A percentile compares a stretch with the other conserved stretches of the same genome.
phyloP scores from a whole-genome alignment of 495 filamentous ascomycete species.

The Trichoderma erinaceum region DNA sequence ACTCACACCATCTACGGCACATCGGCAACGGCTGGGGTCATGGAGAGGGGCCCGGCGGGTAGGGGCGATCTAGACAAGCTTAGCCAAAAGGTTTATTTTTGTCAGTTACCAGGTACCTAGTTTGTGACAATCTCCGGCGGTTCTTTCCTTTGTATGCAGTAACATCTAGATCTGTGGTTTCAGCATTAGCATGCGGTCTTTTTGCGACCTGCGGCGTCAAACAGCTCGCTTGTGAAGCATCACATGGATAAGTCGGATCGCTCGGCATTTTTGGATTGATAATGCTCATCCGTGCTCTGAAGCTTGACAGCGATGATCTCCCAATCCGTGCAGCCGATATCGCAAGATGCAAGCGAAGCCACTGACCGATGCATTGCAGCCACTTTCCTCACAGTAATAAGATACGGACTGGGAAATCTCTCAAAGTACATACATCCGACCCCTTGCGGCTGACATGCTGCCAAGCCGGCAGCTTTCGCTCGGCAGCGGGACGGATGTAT shows the following conservation, averaged over 20 bases:
- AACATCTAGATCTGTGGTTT: background rate
- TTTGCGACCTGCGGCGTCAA: no score
- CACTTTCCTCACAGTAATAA: background rate
- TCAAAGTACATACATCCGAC: background rate
- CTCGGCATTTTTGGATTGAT: background rate
- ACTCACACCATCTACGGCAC: conserved; percentile 7
- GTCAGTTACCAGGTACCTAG: background rate
- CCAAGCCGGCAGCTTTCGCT: conserved; percentile 7
- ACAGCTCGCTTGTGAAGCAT: background rate
- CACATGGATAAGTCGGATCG: background rate
- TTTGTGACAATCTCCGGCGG: background rate
- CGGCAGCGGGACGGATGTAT: background rate
- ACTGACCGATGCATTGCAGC: background rate
- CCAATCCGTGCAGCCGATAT: conserved; percentile 1
- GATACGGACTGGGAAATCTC: background rate
- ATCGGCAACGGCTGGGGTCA: conserved; percentile 8
- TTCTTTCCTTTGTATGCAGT: background rate
- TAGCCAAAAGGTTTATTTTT: background rate
- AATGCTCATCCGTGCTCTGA: background rate
- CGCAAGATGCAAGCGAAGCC: background rate
- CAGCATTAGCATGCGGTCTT: no score
- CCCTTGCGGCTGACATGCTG: conserved; percentile 2
- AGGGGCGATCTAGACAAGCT: background rate
- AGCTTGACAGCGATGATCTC: background rate
- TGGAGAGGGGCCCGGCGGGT: background rate